Base-by-base conservation (phyloP, 805 yeast species). In the Nakazawaea ernobii region DNA sequence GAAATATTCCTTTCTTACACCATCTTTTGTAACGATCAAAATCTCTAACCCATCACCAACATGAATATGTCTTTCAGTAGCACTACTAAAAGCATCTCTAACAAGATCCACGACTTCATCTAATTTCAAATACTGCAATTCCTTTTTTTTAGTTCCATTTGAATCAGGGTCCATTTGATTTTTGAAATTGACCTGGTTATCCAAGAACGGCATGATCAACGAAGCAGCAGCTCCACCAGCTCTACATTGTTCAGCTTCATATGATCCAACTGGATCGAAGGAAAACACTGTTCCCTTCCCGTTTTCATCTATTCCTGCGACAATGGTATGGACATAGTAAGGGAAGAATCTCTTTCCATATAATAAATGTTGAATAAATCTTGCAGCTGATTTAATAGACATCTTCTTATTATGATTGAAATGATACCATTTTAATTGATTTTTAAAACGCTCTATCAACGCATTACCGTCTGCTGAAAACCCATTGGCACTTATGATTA, bases 141-240 rank as follows among this genome's bases (percentile, higher is more conserved):
- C 77, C 62, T 69, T 82, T 64, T 79, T 83, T 49, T 74, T 74
- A 9, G 70, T 77, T 17, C 94, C 95, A 50, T 86, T 73, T 9
- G 86, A 71, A 5, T 73, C 83, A 20, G 97, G 96, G 55, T 79
- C 91, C 63, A 74, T 79, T 67, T 94, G 99, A 71, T 94, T 94
- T 65, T 91, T 91, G 69, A 89, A 86, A 64, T 90, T 88, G 53
- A 94, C 99, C 72, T 94, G 99, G 66, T 91, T 92, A 67, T 94
- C 99, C 61, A 94, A 79, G 66, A 94, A 94, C 4, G 99, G 99
- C 95, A 91, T 90, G 55, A 94, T 90, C 68, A 94, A 77, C 53
- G 90, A 80, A 1, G 97, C 94, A 28, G 98, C 98, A 11, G 97
- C 94, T 38, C 99, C 99, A 54, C 96, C 97, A 2, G 98, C 98